These are phyloP conservation scores for Nephromyces sp. DNA, from an alignment of 169 alveolate genomes.

Conservation along the genomic window DNA sequence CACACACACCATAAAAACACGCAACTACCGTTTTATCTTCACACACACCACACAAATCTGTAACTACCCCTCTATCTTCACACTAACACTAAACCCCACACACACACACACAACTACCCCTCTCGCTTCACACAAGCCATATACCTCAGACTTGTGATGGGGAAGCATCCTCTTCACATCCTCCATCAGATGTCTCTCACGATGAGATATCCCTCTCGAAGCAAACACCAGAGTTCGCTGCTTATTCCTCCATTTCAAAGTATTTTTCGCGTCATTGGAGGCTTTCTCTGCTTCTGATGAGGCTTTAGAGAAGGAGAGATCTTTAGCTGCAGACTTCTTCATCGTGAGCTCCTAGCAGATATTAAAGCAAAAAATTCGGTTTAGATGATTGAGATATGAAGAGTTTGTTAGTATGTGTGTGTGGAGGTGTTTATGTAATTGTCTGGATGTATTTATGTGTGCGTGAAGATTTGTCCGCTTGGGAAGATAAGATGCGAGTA, in stretches of 20 bases:
- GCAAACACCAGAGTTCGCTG: conserved; percentile 87
- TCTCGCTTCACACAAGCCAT: background rate
- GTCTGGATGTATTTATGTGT: too few species aligned
- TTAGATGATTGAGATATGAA: too few species aligned
- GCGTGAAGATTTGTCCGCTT: too few species aligned
- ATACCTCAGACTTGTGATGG: conserved; percentile 89
- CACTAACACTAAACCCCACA: background rate
- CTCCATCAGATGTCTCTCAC: conserved; percentile 81
- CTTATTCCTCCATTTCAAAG: conserved; percentile 81
- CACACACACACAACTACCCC: too few species aligned
- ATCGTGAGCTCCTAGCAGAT: too few species aligned
- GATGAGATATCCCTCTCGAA: conserved; percentile 84
- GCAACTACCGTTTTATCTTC: background rate
- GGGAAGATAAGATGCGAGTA: too few species aligned
- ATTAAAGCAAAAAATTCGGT: too few species aligned
- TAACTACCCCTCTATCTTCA: background rate
- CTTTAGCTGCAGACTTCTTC: too few species aligned
- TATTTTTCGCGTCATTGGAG: background rate
- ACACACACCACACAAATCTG: background rate
- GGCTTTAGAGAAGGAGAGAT: background rate
- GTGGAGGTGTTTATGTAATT: too few species aligned
- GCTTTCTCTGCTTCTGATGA: background rate
- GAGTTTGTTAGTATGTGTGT: too few species aligned
- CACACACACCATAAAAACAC: too few species aligned
- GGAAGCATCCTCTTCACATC: conserved; percentile 90